Percentiles rank a stretch among this genome's conserved stretches.
These are phyloP conservation scores for Arabidopsis suecica DNA, from an alignment of 345 rosid species.

Conservation along the genomic window DNA sequence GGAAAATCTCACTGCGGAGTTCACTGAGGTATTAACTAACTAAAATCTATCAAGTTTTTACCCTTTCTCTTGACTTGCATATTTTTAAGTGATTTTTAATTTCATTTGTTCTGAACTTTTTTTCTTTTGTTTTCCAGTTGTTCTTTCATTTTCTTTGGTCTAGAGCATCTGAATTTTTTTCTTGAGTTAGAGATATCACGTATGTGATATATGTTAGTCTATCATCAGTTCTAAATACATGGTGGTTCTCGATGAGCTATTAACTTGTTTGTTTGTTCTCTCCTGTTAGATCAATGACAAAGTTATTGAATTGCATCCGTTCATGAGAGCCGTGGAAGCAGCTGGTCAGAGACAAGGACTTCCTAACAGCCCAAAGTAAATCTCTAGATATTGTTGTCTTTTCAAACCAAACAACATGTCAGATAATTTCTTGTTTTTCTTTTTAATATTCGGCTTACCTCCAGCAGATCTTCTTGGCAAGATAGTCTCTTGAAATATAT, in stretches of 20 bases:
- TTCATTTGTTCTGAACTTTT: not conserved
- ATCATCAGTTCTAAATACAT: constrained; percentile 1
- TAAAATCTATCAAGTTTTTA: not conserved
- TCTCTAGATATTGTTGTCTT: constrained; percentile 33
- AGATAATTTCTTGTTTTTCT: not conserved
- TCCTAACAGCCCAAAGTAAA: constrained; percentile 60
- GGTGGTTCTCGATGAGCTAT: not conserved
- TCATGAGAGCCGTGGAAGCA: constrained; percentile 56
- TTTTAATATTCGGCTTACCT: constrained; percentile 6
- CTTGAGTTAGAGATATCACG: constrained; percentile 11
- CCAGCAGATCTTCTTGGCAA: constrained; percentile 16
- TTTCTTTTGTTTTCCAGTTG: not conserved
- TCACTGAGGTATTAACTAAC: constrained; percentile 59
- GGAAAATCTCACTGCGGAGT: constrained; percentile 60
- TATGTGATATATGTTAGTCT: constrained; percentile 9
- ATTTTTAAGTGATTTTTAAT: not conserved
- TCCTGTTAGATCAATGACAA: constrained; percentile 64
- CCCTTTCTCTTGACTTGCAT: constrained; percentile 17
- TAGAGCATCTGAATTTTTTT: constrained; percentile 17
- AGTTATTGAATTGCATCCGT: constrained; percentile 69
- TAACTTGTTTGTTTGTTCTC: constrained; percentile 25
- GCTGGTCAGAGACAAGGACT: constrained; percentile 62
- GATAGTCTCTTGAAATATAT: constrained; percentile 11
- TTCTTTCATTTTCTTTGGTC: constrained; percentile 32
- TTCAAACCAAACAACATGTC: constrained; percentile 12